A percentile compares a stretch with the other conserved stretches of the same genome.
Evolutionary conservation across 768 basidiomycete species (phyloP).

Genomic region (Punctularia strigosozonata): DNA sequence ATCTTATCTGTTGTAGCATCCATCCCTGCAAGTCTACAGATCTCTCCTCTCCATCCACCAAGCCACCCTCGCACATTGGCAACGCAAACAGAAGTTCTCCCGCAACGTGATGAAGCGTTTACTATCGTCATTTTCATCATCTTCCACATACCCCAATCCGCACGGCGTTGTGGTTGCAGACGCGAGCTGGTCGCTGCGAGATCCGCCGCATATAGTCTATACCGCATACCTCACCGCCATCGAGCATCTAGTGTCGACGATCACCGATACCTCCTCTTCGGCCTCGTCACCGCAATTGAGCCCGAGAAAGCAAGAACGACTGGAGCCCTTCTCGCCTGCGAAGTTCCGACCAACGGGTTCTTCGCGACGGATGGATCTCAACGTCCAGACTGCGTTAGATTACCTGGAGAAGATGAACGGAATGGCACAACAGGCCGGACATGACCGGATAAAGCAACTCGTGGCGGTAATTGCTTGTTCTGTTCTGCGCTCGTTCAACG

Average conservation of each 20-base stretch:
- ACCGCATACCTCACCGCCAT: constrained; percentile 45
- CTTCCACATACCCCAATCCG: no score
- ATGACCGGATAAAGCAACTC: no score
- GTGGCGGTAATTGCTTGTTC: no score
- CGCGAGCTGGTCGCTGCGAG: no score
- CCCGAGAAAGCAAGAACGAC: no score
- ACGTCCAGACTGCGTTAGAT: constrained; percentile 22
- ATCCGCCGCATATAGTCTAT: constrained; percentile 44
- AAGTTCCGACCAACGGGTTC: constrained; percentile 7
- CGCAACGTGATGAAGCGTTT: constrained; percentile 47
- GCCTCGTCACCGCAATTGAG: no score
- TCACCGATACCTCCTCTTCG: constrained; percentile 8
- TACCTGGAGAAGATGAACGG: constrained; percentile 16
- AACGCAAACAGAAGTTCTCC: constrained; percentile 47
- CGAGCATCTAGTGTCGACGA: constrained; percentile 27
- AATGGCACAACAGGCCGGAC: no score
- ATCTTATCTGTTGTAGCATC: constrained; percentile 31
- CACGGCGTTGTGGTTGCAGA: no score
- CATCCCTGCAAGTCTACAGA: constrained; percentile 48
- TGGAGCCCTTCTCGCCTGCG: constrained; percentile 4
- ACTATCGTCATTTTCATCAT: constrained; percentile 29
- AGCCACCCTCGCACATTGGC: constrained; percentile 40
- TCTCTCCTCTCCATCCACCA: constrained; percentile 51
- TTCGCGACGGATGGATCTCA: constrained; percentile 6
- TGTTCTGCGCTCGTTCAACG: no score